Evolutionary conservation across 257 asterid genomes (phyloP).

Genomic region (Catharanthus roseus): DNA sequence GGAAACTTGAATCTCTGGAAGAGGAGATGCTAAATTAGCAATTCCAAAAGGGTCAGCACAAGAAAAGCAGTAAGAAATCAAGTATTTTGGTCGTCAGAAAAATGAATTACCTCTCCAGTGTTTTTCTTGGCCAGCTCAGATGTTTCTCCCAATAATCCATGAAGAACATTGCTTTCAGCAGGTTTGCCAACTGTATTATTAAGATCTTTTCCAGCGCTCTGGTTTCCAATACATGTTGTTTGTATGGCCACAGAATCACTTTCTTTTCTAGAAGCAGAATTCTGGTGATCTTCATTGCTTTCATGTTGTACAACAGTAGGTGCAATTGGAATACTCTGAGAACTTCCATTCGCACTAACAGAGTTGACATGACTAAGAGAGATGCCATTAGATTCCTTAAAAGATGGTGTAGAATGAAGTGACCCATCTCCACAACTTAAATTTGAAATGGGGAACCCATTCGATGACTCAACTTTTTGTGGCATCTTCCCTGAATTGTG

Average conservation of each 20-base stretch:
- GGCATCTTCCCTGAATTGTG: conserved; percentile 23
- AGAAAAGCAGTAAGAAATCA: conserved; percentile 1
- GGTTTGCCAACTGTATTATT: conserved; percentile 19
- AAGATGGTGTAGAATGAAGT: conserved; percentile 19
- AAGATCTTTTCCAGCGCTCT: conserved; percentile 15
- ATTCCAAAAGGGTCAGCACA: not conserved
- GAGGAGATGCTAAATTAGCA: not conserved
- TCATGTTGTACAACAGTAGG: conserved; percentile 25
- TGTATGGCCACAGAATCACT: conserved; percentile 19
- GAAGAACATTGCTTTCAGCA: conserved; percentile 12
- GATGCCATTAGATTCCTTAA: conserved; percentile 26
- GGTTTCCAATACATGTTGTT: conserved; percentile 15
- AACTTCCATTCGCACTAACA: conserved; percentile 16
- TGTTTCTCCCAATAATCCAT: conserved; percentile 17
- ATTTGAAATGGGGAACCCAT: conserved; percentile 19
- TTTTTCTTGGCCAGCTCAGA: conserved; percentile 8
- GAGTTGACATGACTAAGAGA: conserved; percentile 19
- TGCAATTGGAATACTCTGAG: conserved; percentile 21
- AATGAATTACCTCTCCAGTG: conserved; percentile 39
- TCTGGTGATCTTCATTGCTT: conserved; percentile 18
- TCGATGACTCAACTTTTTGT: conserved; percentile 20
- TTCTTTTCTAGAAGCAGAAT: conserved; percentile 25
- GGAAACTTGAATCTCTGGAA: too few species aligned
- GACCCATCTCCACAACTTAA: conserved; percentile 16
- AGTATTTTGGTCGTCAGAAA: not conserved